Evolutionary conservation across 768 basidiomycete species (phyloP).

Genomic region (Leccinum barrowsii): DNA sequence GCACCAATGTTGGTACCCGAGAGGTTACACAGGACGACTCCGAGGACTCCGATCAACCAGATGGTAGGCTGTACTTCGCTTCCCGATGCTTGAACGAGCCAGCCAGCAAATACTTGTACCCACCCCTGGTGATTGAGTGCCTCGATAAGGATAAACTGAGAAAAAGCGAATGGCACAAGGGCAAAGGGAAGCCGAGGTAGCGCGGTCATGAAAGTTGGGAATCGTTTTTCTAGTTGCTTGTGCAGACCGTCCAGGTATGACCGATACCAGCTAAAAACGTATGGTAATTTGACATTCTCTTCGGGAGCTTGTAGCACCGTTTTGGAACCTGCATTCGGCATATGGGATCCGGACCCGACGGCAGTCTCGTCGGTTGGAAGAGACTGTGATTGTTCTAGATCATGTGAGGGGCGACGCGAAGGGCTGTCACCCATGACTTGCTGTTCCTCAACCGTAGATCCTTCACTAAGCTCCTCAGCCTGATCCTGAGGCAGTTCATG

Average conservation of each 20-base stretch:
- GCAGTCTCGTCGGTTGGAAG: conserved; percentile 7
- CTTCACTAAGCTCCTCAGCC: not conserved
- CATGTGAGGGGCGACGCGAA: not conserved
- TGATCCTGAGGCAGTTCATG: not conserved
- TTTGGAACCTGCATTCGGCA: not conserved
- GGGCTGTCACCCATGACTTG: not conserved
- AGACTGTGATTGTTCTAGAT: not conserved
- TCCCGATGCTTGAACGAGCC: conserved; percentile 50
- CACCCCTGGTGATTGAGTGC: conserved; percentile 79
- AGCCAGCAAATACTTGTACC: conserved; percentile 77
- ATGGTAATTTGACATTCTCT: not conserved
- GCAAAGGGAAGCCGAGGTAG: conserved; percentile 71
- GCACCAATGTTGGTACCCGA: conserved; percentile 91
- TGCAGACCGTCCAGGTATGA: not conserved
- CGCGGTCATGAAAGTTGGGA: conserved; percentile 70
- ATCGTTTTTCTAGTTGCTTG: conserved; percentile 33
- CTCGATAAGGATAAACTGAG: conserved; percentile 92
- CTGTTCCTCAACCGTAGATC: not conserved
- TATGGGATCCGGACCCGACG: not conserved
- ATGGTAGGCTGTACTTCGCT: conserved; percentile 47
- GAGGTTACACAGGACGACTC: conserved; percentile 75
- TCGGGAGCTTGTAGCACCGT: not conserved
- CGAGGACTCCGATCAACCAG: conserved; percentile 67
- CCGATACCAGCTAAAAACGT: not conserved
- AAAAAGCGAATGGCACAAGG: conserved; percentile 88